Evolutionary conservation across 2,329 filamentous ascomycete genomes (phyloP).

Genomic region (Whalleya microplaca): DNA sequence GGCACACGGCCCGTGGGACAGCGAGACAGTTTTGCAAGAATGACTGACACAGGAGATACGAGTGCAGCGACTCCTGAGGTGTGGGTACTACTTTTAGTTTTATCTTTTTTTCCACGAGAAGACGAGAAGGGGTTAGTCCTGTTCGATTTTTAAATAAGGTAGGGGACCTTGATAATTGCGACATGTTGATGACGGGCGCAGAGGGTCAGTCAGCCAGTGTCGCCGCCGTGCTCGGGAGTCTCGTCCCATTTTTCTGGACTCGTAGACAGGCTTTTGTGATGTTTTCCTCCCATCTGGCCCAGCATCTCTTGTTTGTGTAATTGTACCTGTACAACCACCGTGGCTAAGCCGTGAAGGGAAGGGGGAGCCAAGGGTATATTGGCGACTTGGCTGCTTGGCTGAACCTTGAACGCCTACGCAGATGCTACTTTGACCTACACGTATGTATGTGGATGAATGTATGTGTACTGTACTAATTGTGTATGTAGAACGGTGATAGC

Average conservation of each 20-base stretch:
- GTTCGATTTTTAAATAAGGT: neutral
- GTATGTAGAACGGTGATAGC: conserved; percentile 27
- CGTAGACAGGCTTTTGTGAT: neutral
- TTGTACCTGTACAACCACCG: neutral
- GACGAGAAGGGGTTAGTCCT: neutral
- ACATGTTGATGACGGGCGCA: conserved; percentile 11
- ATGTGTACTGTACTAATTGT: too few species aligned
- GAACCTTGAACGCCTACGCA: conserved; percentile 24
- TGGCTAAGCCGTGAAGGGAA: neutral
- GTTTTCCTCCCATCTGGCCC: neutral
- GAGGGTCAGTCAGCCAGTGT: conserved; percentile 7
- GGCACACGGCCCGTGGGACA: neutral
- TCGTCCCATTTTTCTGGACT: neutral
- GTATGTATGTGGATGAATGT: too few species aligned
- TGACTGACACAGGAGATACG: conserved; percentile 24
- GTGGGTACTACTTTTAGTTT: conserved; percentile 22
- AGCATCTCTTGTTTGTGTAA: neutral
- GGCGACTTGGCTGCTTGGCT: too few species aligned
- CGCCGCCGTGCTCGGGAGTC: conserved; percentile 16
- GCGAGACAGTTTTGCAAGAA: conserved; percentile 1
- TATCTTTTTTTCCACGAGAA: conserved; percentile 13
- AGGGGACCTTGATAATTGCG: neutral
- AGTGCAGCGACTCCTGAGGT: conserved; percentile 13
- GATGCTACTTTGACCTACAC: too few species aligned
- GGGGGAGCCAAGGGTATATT: neutral